Conservation (phyloP, 108 stramenopile species). For the Aurantiochytrium sp. region DNA sequence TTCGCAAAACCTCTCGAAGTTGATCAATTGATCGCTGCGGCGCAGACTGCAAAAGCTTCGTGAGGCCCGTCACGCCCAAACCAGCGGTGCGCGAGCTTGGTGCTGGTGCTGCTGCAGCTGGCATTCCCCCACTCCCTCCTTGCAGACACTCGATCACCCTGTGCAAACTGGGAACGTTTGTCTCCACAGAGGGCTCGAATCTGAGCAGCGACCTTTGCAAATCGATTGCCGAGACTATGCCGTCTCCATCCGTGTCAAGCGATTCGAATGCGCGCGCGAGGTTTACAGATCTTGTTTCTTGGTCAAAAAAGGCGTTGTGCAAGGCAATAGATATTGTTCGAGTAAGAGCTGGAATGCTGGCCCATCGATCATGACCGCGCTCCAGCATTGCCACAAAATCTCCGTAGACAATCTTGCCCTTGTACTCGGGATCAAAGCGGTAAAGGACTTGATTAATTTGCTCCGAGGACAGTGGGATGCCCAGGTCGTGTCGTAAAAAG, state of each 20-base stretch:
- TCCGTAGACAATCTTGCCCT: background rate
- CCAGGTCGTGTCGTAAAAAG: background rate
- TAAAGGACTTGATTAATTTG: background rate
- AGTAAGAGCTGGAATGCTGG: background rate
- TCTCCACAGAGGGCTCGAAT: background rate
- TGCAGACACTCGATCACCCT: background rate
- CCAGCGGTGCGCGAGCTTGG: too few relatives aligned
- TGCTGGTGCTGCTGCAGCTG: too few relatives aligned
- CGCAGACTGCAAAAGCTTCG: too few relatives aligned
- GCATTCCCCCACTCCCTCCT: too few relatives aligned
- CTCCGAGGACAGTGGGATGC: background rate
- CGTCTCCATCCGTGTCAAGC: background rate
- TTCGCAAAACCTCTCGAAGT: too few relatives aligned
- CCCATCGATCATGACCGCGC: background rate
- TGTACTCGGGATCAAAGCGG: background rate
- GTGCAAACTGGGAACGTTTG: background rate
- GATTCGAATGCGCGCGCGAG: background rate
- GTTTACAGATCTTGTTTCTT: background rate
- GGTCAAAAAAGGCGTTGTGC: background rate
- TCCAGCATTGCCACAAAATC: background rate
- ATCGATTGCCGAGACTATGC: background rate
- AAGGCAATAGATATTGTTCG: background rate
- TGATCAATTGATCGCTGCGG: too few relatives aligned
- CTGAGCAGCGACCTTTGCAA: background rate
- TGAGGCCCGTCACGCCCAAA: too few relatives aligned